Evolutionary conservation across 768 basidiomycete genomes (phyloP).

Genomic region (Paxillus ammoniavirescens): DNA sequence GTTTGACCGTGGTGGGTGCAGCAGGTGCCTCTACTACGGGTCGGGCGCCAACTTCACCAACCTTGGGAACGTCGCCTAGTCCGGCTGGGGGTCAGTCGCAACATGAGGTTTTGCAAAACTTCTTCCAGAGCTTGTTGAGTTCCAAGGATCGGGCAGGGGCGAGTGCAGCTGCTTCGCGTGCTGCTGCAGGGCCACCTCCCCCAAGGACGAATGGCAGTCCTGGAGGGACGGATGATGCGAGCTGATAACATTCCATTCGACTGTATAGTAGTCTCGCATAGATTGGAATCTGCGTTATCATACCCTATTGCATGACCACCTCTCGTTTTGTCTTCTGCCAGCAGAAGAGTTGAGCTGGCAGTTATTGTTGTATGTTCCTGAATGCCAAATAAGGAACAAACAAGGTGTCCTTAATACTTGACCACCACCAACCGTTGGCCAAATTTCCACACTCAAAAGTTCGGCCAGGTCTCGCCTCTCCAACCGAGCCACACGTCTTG

Average conservation of each 20-base stretch:
- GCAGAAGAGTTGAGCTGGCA: background rate
- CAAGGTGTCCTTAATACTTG: conserved; percentile 9
- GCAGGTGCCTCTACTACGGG: conserved; percentile 31
- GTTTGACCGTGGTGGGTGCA: conserved; percentile 39
- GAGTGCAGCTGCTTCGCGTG: conserved; percentile 29
- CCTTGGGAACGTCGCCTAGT: conserved; percentile 37
- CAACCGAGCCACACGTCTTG: conserved; percentile 14
- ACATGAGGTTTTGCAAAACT: conserved; percentile 83
- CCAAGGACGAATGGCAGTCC: conserved; percentile 36
- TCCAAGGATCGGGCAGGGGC: conserved; percentile 57
- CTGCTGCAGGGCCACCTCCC: conserved; percentile 9
- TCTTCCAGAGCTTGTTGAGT: conserved; percentile 80
- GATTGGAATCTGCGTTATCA: background rate
- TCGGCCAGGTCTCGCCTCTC: conserved; percentile 2
- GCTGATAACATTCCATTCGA: conserved; percentile 16
- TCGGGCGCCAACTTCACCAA: conserved; percentile 40
- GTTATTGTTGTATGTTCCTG: conserved; percentile 8
- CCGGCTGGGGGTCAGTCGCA: conserved; percentile 61
- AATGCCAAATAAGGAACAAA: conserved; percentile 16
- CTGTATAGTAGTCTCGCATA: conserved; percentile 1
- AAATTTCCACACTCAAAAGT: conserved; percentile 4
- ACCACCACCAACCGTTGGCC: conserved; percentile 4
- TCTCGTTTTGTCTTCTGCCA: background rate
- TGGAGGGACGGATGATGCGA: conserved; percentile 37
- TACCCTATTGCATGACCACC: background rate